phyloP scores from a whole-genome alignment of 73 alveolate species.

The Effrenium voratum region DNA sequence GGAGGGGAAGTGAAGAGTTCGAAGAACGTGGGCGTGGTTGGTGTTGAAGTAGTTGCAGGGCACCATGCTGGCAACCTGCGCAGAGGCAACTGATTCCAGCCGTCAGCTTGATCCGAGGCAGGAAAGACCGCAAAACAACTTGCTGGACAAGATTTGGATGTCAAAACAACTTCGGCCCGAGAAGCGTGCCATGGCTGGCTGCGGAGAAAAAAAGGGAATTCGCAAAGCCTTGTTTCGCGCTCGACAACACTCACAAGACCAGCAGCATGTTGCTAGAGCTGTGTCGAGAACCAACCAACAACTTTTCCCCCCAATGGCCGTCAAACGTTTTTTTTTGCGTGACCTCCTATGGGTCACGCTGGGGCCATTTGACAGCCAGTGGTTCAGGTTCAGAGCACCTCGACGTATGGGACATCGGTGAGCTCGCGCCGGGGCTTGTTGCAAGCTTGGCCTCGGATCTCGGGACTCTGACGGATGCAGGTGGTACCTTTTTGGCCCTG shows the following conservation, averaged over 20 bases:
- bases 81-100: no score
- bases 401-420: conserved; percentile 74
- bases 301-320: no score
- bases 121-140: neutral
- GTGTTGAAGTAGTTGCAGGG: conserved; percentile 93
- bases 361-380: no score
- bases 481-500: no score
- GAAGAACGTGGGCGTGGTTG: conserved; percentile 69
- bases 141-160: neutral
- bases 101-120: no score
- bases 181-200: neutral
- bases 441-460: conserved; percentile 17
- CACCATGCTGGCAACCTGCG: conserved; percentile 62
- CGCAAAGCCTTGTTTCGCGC: no score
- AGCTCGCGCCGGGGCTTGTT: conserved; percentile 71
- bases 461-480: neutral
- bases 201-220: neutral
- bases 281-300: no score
- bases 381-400: no score
- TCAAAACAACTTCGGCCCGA: neutral
- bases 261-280: no score
- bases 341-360: no score
- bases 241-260: no score
- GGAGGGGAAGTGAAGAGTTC: conserved; percentile 64
- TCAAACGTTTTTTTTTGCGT: no score